Percentiles rank a stretch among this genome's conserved stretches.
Conservation (phyloP, 768 basidiomycete species). For the Hericium coralloides region DNA sequence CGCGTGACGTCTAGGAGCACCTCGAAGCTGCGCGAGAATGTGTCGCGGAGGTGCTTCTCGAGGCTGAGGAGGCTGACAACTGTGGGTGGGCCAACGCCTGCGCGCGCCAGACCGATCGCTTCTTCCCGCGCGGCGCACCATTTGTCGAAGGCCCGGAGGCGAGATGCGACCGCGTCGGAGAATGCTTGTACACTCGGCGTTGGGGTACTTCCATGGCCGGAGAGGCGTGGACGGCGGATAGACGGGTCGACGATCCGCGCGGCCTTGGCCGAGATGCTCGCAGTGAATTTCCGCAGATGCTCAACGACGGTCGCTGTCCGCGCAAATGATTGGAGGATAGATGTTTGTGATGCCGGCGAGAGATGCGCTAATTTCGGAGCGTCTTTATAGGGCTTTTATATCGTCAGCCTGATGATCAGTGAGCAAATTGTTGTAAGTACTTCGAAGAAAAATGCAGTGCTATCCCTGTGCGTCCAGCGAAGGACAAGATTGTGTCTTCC, state of each 20-base stretch:
- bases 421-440: slow-evolving; percentile 16
- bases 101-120: slow-evolving; percentile 49
- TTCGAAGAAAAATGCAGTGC: slow-evolving; percentile 24
- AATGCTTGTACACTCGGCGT: slow-evolving; percentile 76
- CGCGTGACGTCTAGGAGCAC: slow-evolving; percentile 44
- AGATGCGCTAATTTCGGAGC: slow-evolving; percentile 59
- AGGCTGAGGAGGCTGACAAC: slow-evolving; percentile 61
- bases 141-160: slow-evolving; percentile 46
- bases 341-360: slow-evolving; percentile 56
- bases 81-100: slow-evolving; percentile 34
- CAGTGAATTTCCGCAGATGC: slow-evolving; percentile 55
- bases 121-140: slow-evolving; percentile 72
- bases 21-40: slow-evolving; percentile 49
- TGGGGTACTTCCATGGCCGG: slow-evolving; percentile 10
- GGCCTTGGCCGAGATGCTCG: slow-evolving; percentile 33
- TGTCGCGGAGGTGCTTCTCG: slow-evolving; percentile 48
- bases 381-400: slow-evolving; percentile 34
- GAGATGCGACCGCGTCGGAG: slow-evolving; percentile 59
- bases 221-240: slow-evolving; percentile 12
- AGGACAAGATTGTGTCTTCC: slow-evolving; percentile 58
- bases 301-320: slow-evolving; percentile 50
- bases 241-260: slow-evolving; percentile 13
- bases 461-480: slow-evolving; percentile 17
- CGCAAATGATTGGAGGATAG: slow-evolving; percentile 53
- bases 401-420: neutral